Evolutionary conservation across 139 green algal genomes (phyloP), one percentile per base, ranked within the genome.

Genomic region (Astrephomene gubernaculifera): DNA sequence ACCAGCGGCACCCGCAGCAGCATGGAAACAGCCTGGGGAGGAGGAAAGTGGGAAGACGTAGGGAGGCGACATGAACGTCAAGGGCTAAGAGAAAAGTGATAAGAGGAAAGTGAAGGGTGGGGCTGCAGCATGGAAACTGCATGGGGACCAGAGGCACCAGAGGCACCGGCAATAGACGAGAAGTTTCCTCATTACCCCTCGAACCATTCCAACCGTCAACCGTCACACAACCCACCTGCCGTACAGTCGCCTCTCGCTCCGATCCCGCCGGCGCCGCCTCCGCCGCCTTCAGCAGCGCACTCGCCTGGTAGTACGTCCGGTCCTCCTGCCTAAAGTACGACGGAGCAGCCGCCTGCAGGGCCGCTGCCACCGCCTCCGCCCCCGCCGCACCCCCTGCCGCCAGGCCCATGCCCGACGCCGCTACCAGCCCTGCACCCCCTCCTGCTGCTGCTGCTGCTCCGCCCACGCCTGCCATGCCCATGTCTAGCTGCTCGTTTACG

Each of bases 241-340:
- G 44, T 7, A 82, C 74, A 4, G 57, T 68, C 2, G 84, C 85
- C n/a, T 91, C 91, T 0, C 93, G 88, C 82, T 96, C 91, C 2
- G 83, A 86, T 7, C 76, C 36, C 3, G 85, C 67, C 31, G 80
- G 38, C 7, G 87, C 79, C 8, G 75, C 85, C 89, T 97, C 92
- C 19, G 94, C 93, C 9, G 86, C 83, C 81, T 90, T 92, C 25
- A 94, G 81, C 85, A 89, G 73, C 22, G 88, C 90, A 31, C 74
- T 89, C 3, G 88, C 90, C 88, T 92, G 87, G 90, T 96, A 97
- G 87, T 96, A 97, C 24, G 83, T 88, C 14, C 92, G 87, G 79
- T 97, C 95, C 60, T 95, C 91, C 71, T 96, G 92, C 53, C 87
- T 90, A 89, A 98, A 98, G 91, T 93, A 98, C 17, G 90, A 87